Evolutionary conservation across 768 basidiomycete genomes (phyloP).

Genomic region (Mycena epipterygia): DNA sequence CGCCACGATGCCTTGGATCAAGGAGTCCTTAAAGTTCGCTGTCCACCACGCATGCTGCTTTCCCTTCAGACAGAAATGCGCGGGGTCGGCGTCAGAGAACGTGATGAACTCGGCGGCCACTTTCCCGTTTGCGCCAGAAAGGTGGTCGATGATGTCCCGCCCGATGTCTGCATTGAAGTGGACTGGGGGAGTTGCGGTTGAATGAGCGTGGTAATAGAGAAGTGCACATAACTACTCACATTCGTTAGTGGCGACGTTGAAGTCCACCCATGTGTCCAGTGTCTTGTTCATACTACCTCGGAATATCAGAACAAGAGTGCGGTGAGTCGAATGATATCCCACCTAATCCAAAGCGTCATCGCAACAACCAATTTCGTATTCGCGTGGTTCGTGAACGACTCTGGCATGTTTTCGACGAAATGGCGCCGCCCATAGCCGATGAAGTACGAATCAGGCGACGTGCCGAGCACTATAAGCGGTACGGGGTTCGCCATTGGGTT

Average conservation of each 20-base stretch:
- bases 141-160: constrained; percentile 8
- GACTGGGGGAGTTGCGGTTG: not conserved
- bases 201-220: too few relatives aligned
- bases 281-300: constrained; percentile 1
- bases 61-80: constrained; percentile 13
- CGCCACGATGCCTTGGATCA: not conserved
- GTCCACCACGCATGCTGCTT: constrained; percentile 19
- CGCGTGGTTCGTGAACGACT: constrained; percentile 19
- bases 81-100: constrained; percentile 13
- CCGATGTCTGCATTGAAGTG: constrained; percentile 20
- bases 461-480: constrained; percentile 16
- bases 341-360: constrained; percentile 31
- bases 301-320: not conserved
- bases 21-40: not conserved
- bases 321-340: not conserved
- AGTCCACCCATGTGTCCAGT: not conserved
- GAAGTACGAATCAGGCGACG: constrained; percentile 23
- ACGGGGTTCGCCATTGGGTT: constrained; percentile 5
- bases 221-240: constrained; percentile 6
- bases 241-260: constrained; percentile 7
- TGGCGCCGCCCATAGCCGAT: constrained; percentile 27
- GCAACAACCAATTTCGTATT: constrained; percentile 7
- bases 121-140: constrained; percentile 27
- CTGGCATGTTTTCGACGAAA: constrained; percentile 23
- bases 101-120: constrained; percentile 15